Evolutionary conservation across 2,329 filamentous ascomycete species (phyloP).

Genomic region (Knoxdaviesia proteae): DNA sequence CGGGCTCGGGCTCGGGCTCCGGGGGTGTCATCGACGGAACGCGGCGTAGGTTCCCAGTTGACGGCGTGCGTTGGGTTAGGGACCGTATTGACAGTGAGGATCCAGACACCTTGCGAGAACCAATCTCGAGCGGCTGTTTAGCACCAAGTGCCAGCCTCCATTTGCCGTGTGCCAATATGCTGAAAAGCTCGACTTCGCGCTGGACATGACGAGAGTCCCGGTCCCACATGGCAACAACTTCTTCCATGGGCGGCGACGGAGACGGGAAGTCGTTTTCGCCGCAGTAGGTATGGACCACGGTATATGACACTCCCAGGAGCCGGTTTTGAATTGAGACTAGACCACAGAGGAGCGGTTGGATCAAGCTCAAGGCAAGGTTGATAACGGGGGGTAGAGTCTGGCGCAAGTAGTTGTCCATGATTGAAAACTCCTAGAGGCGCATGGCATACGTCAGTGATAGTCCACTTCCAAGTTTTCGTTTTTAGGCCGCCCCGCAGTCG

Average conservation of each 20-base stretch:
- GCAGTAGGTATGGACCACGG: constrained; percentile 52
- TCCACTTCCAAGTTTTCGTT: no score
- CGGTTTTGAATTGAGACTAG: constrained; percentile 62
- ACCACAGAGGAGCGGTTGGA: constrained; percentile 47
- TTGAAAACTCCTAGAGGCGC: constrained; percentile 40
- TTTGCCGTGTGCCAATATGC: constrained; percentile 41
- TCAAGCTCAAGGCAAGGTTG: constrained; percentile 47
- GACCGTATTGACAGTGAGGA: not conserved
- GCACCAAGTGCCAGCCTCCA: not conserved
- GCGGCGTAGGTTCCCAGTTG: constrained; percentile 1
- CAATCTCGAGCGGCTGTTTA: no score
- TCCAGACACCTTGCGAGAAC: constrained; percentile 5
- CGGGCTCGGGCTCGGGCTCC: not conserved
- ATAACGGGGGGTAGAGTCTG: constrained; percentile 52
- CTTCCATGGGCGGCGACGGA: constrained; percentile 50
- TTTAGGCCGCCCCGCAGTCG: no score
- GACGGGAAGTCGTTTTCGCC: constrained; percentile 47
- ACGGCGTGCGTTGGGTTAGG: not conserved
- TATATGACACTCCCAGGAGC: constrained; percentile 60
- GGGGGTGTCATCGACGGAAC: not conserved
- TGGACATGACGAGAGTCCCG: constrained; percentile 40
- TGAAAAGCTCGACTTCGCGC: constrained; percentile 43
- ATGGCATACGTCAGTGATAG: no score
- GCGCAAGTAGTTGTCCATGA: constrained; percentile 54
- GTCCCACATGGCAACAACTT: constrained; percentile 48